Evolutionary conservation across 345 rosid species (phyloP).

Genomic region (Mercurialis annua): DNA sequence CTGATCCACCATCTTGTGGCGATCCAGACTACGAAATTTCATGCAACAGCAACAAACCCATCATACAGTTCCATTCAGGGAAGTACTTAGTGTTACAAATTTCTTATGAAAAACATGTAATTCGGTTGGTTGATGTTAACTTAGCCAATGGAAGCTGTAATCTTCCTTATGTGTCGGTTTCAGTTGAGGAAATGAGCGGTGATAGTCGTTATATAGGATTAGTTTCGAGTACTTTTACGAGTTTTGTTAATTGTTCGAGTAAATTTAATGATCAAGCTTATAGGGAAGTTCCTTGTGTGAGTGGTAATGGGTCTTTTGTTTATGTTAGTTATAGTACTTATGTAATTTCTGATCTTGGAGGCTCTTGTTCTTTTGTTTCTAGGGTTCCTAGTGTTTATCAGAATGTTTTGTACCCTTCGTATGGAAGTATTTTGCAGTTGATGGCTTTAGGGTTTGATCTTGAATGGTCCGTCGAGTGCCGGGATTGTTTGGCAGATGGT

Average conservation of each 20-base stretch:
- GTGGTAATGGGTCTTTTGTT: slow-evolving; percentile 19
- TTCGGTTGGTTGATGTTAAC: slow-evolving; percentile 36
- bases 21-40: slow-evolving; percentile 27
- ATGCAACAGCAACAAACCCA: slow-evolving; percentile 31
- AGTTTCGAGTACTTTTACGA: slow-evolving; percentile 16
- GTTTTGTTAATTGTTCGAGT: slow-evolving; percentile 29
- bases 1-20: slow-evolving; percentile 30
- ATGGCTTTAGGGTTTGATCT: slow-evolving; percentile 41
- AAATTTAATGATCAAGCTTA: slow-evolving; percentile 15
- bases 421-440: slow-evolving; percentile 23
- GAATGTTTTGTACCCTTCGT: slow-evolving; percentile 23
- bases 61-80: slow-evolving; percentile 22
- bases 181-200: slow-evolving; percentile 1
- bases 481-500: slow-evolving; percentile 28
- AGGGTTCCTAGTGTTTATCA: slow-evolving; percentile 26
- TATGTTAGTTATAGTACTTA: slow-evolving; percentile 23
- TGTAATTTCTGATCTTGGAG: slow-evolving; percentile 21
- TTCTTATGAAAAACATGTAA: slow-evolving; percentile 12
- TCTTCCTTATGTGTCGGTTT: slow-evolving; percentile 29
- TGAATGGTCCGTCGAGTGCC: slow-evolving; percentile 39
- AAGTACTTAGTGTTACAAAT: slow-evolving; percentile 34
- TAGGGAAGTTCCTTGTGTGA: slow-evolving; percentile 26
- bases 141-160: slow-evolving; percentile 31
- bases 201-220: slow-evolving; percentile 21
- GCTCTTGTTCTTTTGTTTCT: slow-evolving; percentile 28